Percentiles rank a stretch among this genome's conserved stretches.
Conservation (phyloP, 441 rosid species). For the Mallotus japonicus region DNA sequence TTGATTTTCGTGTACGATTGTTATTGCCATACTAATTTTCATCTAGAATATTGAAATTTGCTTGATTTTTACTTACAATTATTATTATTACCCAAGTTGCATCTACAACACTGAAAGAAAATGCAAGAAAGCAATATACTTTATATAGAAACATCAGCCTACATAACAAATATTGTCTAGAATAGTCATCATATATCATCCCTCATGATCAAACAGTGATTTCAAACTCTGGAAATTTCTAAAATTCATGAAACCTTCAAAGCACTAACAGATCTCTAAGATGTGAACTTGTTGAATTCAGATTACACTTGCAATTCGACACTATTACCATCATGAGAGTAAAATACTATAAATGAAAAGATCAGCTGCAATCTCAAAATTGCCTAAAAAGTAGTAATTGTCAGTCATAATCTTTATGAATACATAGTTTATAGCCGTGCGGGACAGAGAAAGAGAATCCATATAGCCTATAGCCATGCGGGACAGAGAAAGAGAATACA, state of each 20-base stretch:
- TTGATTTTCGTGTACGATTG: not conserved
- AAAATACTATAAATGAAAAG: not conserved
- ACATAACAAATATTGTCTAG: not conserved
- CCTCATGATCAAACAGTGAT: not conserved
- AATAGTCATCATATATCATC: not conserved
- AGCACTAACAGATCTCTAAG: not conserved
- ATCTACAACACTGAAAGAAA: not conserved
- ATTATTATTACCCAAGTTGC: not conserved
- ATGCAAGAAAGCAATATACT: slow-evolving; percentile 1
- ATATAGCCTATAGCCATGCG: too few relatives aligned
- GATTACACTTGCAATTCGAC: not conserved
- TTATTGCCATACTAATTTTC: not conserved
- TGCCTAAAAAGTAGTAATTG: not conserved
- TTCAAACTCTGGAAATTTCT: not conserved
- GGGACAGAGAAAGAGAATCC: too few relatives aligned
- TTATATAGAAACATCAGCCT: not conserved
- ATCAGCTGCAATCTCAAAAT: not conserved
- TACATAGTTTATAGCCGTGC: too few relatives aligned
- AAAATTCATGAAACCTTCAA: not conserved
- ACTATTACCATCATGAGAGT: not conserved
- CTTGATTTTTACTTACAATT: not conserved
- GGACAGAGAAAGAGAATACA: too few relatives aligned
- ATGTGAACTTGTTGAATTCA: not conserved
- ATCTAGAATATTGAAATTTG: not conserved
- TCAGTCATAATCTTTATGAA: too few relatives aligned